Percentiles rank a stretch among this genome's conserved stretches.
Evolutionary conservation across 768 basidiomycete genomes (phyloP).

Genomic region (Lactarius pseudohatsudake): DNA sequence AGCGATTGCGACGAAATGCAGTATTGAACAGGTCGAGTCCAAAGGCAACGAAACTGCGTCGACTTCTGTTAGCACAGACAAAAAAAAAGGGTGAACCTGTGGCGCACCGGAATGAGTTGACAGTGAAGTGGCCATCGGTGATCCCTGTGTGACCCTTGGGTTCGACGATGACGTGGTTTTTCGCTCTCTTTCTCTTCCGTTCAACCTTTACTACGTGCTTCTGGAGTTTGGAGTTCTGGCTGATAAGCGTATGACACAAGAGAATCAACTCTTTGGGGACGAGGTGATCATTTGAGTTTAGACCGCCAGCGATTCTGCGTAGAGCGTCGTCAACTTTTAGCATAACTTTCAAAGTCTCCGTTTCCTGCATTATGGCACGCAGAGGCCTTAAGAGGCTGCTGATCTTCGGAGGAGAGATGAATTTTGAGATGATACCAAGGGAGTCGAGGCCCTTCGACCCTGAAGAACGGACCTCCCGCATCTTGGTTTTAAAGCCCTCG

Average conservation of each 20-base stretch:
- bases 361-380: constrained; percentile 82
- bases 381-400: constrained; percentile 75
- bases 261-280: constrained; percentile 68
- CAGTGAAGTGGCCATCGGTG: constrained; percentile 69
- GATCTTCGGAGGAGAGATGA: constrained; percentile 75
- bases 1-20: constrained; percentile 79
- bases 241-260: constrained; percentile 87
- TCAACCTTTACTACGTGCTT: constrained; percentile 51
- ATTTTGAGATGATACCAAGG: constrained; percentile 76
- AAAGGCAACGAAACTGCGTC: constrained; percentile 76
- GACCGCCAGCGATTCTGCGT: constrained; percentile 74
- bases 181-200: constrained; percentile 38
- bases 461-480: constrained; percentile 86
- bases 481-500: constrained; percentile 92
- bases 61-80: constrained; percentile 14
- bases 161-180: constrained; percentile 67
- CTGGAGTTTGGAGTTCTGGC: constrained; percentile 86
- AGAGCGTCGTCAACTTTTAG: constrained; percentile 86
- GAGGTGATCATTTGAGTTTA: constrained; percentile 80
- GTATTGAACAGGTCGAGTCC: constrained; percentile 91
- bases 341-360: constrained; percentile 77
- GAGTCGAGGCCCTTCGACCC: constrained; percentile 84
- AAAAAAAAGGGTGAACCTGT: constrained; percentile 12
- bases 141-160: constrained; percentile 60
- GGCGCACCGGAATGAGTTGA: constrained; percentile 83